Conservation (phyloP, 1,139 yeast species). For the Kluyveromyces sp. region DNA sequence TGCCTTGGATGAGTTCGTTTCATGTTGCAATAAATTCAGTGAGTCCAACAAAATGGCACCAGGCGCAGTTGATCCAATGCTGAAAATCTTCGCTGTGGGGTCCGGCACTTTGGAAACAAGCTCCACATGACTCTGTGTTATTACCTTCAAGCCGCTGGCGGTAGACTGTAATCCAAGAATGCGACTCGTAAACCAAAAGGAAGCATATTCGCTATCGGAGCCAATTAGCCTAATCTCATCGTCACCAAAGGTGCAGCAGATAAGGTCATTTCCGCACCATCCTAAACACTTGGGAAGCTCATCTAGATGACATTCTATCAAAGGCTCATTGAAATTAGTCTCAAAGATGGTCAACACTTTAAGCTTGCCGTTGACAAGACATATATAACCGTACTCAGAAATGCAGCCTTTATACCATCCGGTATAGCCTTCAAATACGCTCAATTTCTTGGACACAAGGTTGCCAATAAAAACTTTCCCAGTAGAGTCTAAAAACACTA, state of each 20-base stretch:
- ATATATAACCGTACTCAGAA: constrained; percentile 58
- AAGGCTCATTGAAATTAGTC: constrained; percentile 42
- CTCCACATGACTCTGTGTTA: constrained; percentile 54
- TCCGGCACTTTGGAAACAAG: constrained; percentile 60
- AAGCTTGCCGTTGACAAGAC: constrained; percentile 42
- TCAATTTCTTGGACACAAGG: neutral
- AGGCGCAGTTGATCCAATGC: constrained; percentile 77
- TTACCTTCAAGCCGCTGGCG: constrained; percentile 62
- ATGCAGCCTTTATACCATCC: constrained; percentile 19
- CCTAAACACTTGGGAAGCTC: constrained; percentile 41
- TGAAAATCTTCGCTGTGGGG: constrained; percentile 56
- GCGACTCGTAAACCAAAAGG: constrained; percentile 40
- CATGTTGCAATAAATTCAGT: constrained; percentile 54
- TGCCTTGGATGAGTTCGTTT: constrained; percentile 69
- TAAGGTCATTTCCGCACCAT: constrained; percentile 89
- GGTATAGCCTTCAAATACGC: neutral
- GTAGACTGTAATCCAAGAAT: constrained; percentile 43
- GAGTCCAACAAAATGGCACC: constrained; percentile 80
- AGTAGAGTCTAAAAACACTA: constrained; percentile 21
- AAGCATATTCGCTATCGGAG: constrained; percentile 49
- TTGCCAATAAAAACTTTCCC: constrained; percentile 3
- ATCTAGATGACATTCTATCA: constrained; percentile 43
- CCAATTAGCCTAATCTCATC: constrained; percentile 70
- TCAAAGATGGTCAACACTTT: constrained; percentile 50
- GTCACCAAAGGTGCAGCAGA: constrained; percentile 45